phyloP scores from a whole-genome alignment of 2,329 filamentous ascomycete genomes.

The Apiospora sp. region DNA sequence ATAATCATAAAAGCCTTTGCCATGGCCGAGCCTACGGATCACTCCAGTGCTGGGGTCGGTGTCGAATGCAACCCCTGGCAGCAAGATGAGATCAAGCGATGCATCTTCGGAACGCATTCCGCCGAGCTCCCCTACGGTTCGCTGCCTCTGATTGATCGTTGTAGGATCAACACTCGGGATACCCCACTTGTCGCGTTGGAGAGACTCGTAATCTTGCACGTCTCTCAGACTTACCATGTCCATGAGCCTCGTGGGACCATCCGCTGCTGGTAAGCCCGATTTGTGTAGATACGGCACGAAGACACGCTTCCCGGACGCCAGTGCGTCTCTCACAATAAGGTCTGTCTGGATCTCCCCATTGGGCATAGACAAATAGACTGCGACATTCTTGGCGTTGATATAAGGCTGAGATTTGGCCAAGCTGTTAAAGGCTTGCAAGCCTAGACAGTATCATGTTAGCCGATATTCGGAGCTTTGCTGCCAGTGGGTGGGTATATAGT shows the following conservation, averaged over 20 bases:
- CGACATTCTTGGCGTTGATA: conserved; percentile 75
- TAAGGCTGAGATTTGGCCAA: conserved; percentile 78
- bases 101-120: conserved; percentile 49
- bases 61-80: conserved; percentile 95
- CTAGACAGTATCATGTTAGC: conserved; percentile 51
- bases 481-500: background rate
- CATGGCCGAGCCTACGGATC: conserved; percentile 85
- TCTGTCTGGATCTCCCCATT: conserved; percentile 85
- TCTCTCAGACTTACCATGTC: conserved; percentile 88
- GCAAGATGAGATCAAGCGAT: conserved; percentile 83
- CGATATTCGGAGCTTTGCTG: background rate
- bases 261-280: conserved; percentile 52
- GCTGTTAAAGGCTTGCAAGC: conserved; percentile 68
- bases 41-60: conserved; percentile 56
- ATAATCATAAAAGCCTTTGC: conserved; percentile 96
- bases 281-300: conserved; percentile 91
- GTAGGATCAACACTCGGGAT: conserved; percentile 83
- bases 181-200: conserved; percentile 86
- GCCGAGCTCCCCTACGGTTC: conserved; percentile 73
- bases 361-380: conserved; percentile 94
- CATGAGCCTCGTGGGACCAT: conserved; percentile 76
- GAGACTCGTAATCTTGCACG: conserved; percentile 77
- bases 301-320: conserved; percentile 80
- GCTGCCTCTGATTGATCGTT: conserved; percentile 71
- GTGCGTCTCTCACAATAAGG: conserved; percentile 80